A percentile compares a stretch with the other conserved stretches of the same genome.
Evolutionary conservation across 768 basidiomycete species (phyloP).

Genomic region (Dacryopinax primogenitus): DNA sequence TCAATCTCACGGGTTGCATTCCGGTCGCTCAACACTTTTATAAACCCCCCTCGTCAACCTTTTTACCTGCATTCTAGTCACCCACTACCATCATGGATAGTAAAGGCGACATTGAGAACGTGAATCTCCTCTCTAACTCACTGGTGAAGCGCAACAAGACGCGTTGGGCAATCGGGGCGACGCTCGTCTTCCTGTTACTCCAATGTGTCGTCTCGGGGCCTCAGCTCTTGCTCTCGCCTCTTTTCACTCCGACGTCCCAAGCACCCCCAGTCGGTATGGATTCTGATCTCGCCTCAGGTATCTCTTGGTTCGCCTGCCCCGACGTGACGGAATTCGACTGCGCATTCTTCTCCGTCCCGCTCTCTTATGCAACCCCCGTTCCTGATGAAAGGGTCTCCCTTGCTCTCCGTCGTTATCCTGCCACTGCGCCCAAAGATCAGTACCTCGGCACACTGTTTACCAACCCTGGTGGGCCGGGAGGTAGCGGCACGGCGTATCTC

Average conservation of each 20-base stretch:
- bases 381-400: neutral
- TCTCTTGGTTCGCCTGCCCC: constrained; percentile 3
- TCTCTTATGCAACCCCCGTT: neutral
- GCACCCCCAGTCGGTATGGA: neutral
- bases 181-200: neutral
- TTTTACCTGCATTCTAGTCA: too few species aligned
- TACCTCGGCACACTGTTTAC: neutral
- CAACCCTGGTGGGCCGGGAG: constrained; percentile 19
- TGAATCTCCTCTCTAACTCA: too few species aligned
- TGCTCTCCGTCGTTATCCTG: neutral
- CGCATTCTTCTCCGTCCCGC: neutral
- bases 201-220: neutral
- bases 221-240: neutral
- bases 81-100: too few species aligned
- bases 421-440: neutral
- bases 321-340: constrained; percentile 1
- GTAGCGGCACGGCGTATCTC: constrained; percentile 14
- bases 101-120: too few species aligned
- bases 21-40: too few species aligned
- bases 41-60: too few species aligned
- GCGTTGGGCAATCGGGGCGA: neutral
- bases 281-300: neutral
- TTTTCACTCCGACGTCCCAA: neutral
- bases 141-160: neutral
- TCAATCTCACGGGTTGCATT: too few species aligned